Base-by-base conservation (phyloP, 805 yeast species). In the Blastobotrys americana region DNA sequence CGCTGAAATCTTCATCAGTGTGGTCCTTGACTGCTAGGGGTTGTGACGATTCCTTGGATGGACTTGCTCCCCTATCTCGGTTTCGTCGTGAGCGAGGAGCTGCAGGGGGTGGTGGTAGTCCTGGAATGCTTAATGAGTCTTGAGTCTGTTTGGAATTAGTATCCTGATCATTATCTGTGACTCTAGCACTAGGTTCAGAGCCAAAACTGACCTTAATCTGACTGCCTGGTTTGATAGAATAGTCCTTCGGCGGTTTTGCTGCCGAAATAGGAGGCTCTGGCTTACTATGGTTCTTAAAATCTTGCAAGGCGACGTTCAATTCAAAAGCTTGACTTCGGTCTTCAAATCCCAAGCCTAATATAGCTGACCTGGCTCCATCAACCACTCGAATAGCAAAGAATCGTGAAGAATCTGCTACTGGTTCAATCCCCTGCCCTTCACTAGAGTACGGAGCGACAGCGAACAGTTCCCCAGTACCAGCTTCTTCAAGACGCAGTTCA, bases 291-390 rank as follows among this genome's bases (percentile, higher is more conserved):
- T 53, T 53, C 33, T 50, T 57, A 41, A 56, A 66, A 22, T 58
- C 61, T 48, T 66, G 69, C 31, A 67, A 49, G 9, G 68, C 65
- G 16, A 65, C 54, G 41, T 61, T 63, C 51, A 68, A 68, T 25
- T 65, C 71, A 41, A 63, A 58, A 15, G 68, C 58, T 34, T 55
- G 59, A 28, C 51, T 41, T 22, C 63, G 50, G 51, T 67, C 67
- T 2, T 51, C 54, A 44, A 70, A 69, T 10, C 67, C 66, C 42
- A 71, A 49, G 3, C 76, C 75, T n/a, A 71, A 53, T 19, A 65
- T 66, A 9, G 72, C 64, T n/a, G 56, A 57, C 44, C 60, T 50
- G 3, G 46, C 57, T 37, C 61, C 59, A n/a, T 55, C 58, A 23
- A 68, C 57, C 5, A 66, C 54, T 16, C 51, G 44, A 4, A 71